These are phyloP conservation scores for Fusarium graminum DNA, from an alignment of 2,329 filamentous ascomycete species.

Conservation along the genomic window DNA sequence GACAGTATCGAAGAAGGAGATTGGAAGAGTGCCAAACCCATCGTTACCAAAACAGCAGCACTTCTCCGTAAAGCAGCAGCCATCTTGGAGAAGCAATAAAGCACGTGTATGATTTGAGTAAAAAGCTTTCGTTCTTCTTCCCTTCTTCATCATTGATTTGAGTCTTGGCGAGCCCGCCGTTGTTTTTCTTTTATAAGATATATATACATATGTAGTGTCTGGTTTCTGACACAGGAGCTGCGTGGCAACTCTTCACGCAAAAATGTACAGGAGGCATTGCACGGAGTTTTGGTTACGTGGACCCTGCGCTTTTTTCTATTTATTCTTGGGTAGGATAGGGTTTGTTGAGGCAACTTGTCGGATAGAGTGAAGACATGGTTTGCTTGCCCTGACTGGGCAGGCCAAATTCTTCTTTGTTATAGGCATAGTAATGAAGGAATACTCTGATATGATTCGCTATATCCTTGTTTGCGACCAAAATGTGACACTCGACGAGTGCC, in stretches of 20 bases:
- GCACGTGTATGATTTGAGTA: slow-evolving; percentile 39
- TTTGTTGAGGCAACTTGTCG: slow-evolving; percentile 26
- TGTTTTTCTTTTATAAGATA: slow-evolving; percentile 37
- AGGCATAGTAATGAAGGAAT: slow-evolving; percentile 43
- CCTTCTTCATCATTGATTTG: slow-evolving; percentile 19
- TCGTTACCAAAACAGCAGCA: slow-evolving; percentile 78
- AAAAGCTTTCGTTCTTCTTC: slow-evolving; percentile 15
- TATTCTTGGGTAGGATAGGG: slow-evolving; percentile 39
- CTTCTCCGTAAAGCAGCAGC: slow-evolving; percentile 73
- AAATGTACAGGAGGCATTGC: slow-evolving; percentile 53
- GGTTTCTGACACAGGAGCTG: slow-evolving; percentile 25
- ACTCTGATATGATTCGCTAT: slow-evolving; percentile 8
- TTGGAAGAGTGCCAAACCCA: slow-evolving; percentile 75
- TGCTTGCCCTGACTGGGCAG: slow-evolving; percentile 12
- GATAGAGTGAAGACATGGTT: slow-evolving; percentile 28
- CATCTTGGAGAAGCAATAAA: slow-evolving; percentile 48
- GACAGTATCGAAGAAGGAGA: slow-evolving; percentile 81
- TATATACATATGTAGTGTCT: slow-evolving; percentile 33
- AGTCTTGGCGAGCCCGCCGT: slow-evolving; percentile 33
- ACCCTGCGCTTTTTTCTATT: slow-evolving; percentile 38
- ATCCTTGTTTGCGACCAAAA: neutral
- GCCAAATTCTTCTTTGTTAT: slow-evolving; percentile 37
- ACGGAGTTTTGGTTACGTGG: slow-evolving; percentile 52
- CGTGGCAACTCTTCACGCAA: slow-evolving; percentile 39
- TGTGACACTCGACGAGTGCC: neutral